These are phyloP conservation scores for Candida germanica DNA, from an alignment of 805 yeast genomes.

Conservation along the genomic window DNA sequence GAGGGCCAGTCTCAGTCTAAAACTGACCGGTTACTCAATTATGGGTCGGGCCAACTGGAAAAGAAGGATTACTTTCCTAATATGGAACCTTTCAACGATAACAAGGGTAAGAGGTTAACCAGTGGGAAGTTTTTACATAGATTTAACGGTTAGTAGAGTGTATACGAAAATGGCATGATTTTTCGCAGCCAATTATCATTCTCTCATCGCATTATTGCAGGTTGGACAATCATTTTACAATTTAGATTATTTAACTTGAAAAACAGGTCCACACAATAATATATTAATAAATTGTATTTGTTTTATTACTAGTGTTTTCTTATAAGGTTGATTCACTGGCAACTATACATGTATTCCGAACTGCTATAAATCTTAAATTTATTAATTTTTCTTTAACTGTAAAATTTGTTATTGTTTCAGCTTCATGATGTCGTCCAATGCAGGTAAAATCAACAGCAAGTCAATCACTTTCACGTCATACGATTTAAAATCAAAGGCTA, in stretches of 20 bases:
- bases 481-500: constrained; percentile 32
- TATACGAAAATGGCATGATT: no score
- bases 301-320: no score
- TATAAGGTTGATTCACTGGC: no score
- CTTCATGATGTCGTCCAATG: background rate
- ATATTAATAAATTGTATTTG: no score
- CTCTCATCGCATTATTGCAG: constrained; percentile 4
- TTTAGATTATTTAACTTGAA: constrained; percentile 2
- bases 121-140: constrained; percentile 10
- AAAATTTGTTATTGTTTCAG: no score
- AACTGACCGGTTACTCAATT: constrained; percentile 12
- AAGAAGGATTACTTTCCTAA: constrained; percentile 13
- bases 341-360: no score
- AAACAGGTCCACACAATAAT: background rate
- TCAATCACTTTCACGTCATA: constrained; percentile 21
- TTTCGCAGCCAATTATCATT: no score
- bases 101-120: constrained; percentile 7
- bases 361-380: no score
- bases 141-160: constrained; percentile 7
- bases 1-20: constrained; percentile 4
- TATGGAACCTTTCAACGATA: constrained; percentile 5
- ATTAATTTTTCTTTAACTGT: no score
- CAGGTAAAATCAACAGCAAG: background rate
- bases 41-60: constrained; percentile 9
- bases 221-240: constrained; percentile 6